These are phyloP conservation scores for Globisporangium mamillatum DNA, from an alignment of 352 stramenopile species.

Conservation along the genomic window DNA sequence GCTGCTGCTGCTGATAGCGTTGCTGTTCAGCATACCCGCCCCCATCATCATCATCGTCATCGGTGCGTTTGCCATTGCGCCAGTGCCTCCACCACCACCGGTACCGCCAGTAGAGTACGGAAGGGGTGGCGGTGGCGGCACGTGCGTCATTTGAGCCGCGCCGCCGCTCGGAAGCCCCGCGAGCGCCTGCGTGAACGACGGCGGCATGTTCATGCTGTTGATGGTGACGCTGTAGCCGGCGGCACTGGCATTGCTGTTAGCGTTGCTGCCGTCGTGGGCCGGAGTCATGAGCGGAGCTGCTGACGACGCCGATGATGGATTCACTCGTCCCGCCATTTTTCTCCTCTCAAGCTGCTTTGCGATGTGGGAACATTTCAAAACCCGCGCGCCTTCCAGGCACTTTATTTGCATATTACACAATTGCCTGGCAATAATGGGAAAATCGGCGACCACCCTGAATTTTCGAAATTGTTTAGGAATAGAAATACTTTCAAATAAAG, in stretches of 20 bases:
- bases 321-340: slow-evolving; percentile 12
- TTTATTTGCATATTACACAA: no score
- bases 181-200: slow-evolving; percentile 16
- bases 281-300: neutral
- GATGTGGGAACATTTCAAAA: slow-evolving; percentile 12
- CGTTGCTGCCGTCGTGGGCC: neutral
- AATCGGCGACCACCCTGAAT: no score
- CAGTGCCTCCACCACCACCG: no score
- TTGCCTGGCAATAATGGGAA: no score
- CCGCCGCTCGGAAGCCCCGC: neutral
- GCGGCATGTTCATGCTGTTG: neutral
- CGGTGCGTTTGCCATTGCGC: neutral
- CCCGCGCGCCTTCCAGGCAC: neutral
- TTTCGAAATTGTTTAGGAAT: no score
- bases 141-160: neutral
- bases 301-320: neutral
- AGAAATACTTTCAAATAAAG: no score
- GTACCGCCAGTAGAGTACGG: neutral
- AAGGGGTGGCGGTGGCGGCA: neutral
- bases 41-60: slow-evolving; percentile 6
- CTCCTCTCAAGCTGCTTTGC: neutral
- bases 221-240: neutral
- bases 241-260: neutral
- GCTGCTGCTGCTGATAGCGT: neutral
- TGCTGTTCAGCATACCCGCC: neutral